Percentiles rank a stretch among this genome's conserved stretches.
Evolutionary conservation across 2,329 filamentous ascomycete genomes (phyloP).

Genomic region (Exophiala sp.): DNA sequence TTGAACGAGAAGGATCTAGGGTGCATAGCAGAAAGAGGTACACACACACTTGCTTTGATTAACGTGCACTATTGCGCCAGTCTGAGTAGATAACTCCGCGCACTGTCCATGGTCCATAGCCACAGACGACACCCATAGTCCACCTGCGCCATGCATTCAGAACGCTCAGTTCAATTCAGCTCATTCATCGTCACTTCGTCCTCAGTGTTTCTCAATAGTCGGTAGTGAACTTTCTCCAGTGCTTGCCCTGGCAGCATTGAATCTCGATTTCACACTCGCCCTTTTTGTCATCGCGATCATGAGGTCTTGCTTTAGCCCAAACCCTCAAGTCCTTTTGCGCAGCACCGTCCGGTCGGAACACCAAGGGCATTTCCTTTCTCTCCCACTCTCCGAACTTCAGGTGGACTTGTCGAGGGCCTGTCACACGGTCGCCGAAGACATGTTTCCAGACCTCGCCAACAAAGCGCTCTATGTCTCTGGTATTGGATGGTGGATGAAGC

Average conservation of each 20-base stretch:
- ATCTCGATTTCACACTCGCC: conserved; percentile 13
- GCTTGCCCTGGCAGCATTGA: conserved; percentile 16
- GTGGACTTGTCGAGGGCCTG: conserved; percentile 15
- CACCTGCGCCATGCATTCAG: too few relatives aligned
- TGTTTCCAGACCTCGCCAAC: conserved; percentile 15
- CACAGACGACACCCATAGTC: too few relatives aligned
- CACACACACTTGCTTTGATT: too few relatives aligned
- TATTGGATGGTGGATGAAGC: conserved; percentile 11
- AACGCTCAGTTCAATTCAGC: too few relatives aligned
- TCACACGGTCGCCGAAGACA: conserved; percentile 15
- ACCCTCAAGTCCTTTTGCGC: conserved; percentile 9
- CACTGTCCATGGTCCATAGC: too few relatives aligned
- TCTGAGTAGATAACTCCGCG: too few relatives aligned
- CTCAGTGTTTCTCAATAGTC: neutral
- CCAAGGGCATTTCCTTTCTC: neutral
- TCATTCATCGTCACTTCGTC: too few relatives aligned
- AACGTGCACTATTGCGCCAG: too few relatives aligned
- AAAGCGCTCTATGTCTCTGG: conserved; percentile 9
- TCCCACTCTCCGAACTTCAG: conserved; percentile 27
- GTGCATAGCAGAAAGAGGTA: too few relatives aligned
- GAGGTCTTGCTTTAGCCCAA: conserved; percentile 14
- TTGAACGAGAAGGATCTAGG: too few relatives aligned
- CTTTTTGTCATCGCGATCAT: conserved; percentile 20
- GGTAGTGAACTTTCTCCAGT: conserved; percentile 10
- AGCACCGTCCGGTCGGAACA: neutral